A percentile compares a stretch with the other conserved stretches of the same genome.
These are phyloP conservation scores for Colletotrichum karsti DNA, from an alignment of 2,329 filamentous ascomycete genomes.

Conservation along the genomic window DNA sequence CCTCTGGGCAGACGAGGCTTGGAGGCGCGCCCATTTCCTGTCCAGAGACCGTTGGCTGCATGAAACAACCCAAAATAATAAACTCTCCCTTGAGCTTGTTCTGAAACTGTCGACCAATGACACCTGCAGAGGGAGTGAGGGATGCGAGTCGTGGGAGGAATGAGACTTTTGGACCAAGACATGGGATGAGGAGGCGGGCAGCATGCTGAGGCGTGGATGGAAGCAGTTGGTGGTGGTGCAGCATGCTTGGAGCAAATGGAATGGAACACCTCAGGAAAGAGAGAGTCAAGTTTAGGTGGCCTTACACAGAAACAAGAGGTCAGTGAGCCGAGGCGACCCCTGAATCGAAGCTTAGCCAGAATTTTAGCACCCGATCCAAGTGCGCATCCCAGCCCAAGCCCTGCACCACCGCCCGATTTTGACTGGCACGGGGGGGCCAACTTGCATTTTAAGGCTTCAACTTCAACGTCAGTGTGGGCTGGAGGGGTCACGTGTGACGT, in stretches of 20 bases:
- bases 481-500: conserved; percentile 12
- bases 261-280: background rate
- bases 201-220: background rate
- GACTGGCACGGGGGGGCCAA: background rate
- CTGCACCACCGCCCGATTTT: conserved; percentile 9
- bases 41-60: conserved; percentile 15
- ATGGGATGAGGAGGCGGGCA: conserved; percentile 20
- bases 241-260: background rate
- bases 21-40: background rate
- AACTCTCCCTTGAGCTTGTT: conserved; percentile 16
- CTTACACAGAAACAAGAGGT: too few species aligned
- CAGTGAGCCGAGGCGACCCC: background rate
- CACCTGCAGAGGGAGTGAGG: background rate
- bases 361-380: conserved; percentile 15
- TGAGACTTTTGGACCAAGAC: conserved; percentile 3
- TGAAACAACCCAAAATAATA: conserved; percentile 23
- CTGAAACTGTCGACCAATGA: conserved; percentile 11
- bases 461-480: conserved; percentile 3
- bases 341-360: conserved; percentile 10
- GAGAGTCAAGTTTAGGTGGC: too few species aligned
- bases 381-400: conserved; percentile 11
- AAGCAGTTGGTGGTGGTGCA: background rate
- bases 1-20: background rate
- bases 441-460: background rate
- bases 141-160: conserved; percentile 6